Base-by-base conservation (phyloP, 1,139 yeast genomes). In the Blastobotrys serpentis region DNA sequence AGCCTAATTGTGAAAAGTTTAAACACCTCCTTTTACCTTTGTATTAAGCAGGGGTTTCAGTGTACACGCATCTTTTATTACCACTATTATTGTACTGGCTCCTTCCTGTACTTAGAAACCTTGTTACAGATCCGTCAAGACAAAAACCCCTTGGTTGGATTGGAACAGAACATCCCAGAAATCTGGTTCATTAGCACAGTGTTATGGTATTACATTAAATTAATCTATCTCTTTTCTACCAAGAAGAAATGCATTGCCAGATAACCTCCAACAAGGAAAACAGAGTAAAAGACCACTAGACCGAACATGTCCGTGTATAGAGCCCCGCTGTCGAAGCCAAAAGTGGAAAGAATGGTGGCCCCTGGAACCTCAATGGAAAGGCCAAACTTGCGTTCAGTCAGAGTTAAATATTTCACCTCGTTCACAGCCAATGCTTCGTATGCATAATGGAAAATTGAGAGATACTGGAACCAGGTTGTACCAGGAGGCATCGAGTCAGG, bases 351-450 rank as follows among this genome's bases (percentile, higher is more conserved):
- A 52, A 92, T 92, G 1, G 95, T 94, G 1, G 98, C 98, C 4
- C 98, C 98, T 0, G 98, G 98, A n/a, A 92, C 95, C 67, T 89
- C 96, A 57, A 92, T 92, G 45, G 92, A 86, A 39, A 92, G 75
- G 0, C 98, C 98, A 62, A 83, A 92, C 67, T 92, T 92, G 64
- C 82, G 83, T 64, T 92, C 98, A 55, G 81, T 82, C 59, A 92
- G 74, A 10, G 88, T 82, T 62, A 92, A 75, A 44, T 87, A 87
- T 62, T 83, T 85, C n/a, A 92, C 98, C 65, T 92, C 98, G 65
- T 92, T 92, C 47, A 92, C 90, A 1, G 90, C 77, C 56, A 92
- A 73, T 0, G 97, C 87, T 64, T 92, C 98, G 64, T 90, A 92
- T 0, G 96, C 97, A 63, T 89, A 92, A 66, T 92, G 98, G 77